A percentile compares a stretch with the other conserved stretches of the same genome.
Conservation (phyloP, 1,284 basidiomycete species). For the Thelephora terrestris region DNA sequence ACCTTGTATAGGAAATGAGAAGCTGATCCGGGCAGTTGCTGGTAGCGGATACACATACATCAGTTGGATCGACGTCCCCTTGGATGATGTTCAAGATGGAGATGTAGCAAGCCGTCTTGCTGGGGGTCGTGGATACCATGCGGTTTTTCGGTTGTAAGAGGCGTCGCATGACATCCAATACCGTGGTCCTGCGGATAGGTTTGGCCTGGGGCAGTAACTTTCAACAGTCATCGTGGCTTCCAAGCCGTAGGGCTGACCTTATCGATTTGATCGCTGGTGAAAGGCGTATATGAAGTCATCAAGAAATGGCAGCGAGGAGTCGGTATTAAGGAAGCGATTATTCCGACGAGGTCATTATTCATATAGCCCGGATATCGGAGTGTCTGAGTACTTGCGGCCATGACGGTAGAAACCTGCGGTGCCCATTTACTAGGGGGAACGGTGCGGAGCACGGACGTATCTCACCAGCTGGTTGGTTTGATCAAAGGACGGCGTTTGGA, state of each 20-base stretch:
- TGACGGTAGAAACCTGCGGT: conserved; percentile 81
- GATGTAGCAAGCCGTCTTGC: conserved; percentile 91
- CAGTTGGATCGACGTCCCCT: conserved; percentile 96
- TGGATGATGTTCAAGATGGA: conserved; percentile 98
- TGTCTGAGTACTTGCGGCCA: conserved; percentile 96
- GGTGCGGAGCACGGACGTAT: neutral
- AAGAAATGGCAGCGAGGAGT: conserved; percentile 99
- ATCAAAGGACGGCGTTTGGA: conserved; percentile 87
- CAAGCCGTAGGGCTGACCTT: conserved; percentile 42
- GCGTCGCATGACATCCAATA: conserved; percentile 97
- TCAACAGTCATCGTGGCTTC: neutral
- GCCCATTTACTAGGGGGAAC: conserved; percentile 1
- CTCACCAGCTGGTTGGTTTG: conserved; percentile 90
- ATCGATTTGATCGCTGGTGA: conserved; percentile 93
- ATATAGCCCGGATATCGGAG: conserved; percentile 98
- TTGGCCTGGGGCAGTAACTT: conserved; percentile 22
- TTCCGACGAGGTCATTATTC: conserved; percentile 99
- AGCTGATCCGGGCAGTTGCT: neutral
- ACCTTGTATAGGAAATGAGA: conserved; percentile 41
- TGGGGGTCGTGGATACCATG: conserved; percentile 92
- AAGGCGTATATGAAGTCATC: conserved; percentile 99
- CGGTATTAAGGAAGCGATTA: conserved; percentile 94
- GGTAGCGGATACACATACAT: conserved; percentile 43
- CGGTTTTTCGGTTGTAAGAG: conserved; percentile 97
- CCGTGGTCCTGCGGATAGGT: conserved; percentile 81